Base-by-base conservation (phyloP, 2,329 filamentous ascomycete species). In the Ilyonectria destructans region DNA sequence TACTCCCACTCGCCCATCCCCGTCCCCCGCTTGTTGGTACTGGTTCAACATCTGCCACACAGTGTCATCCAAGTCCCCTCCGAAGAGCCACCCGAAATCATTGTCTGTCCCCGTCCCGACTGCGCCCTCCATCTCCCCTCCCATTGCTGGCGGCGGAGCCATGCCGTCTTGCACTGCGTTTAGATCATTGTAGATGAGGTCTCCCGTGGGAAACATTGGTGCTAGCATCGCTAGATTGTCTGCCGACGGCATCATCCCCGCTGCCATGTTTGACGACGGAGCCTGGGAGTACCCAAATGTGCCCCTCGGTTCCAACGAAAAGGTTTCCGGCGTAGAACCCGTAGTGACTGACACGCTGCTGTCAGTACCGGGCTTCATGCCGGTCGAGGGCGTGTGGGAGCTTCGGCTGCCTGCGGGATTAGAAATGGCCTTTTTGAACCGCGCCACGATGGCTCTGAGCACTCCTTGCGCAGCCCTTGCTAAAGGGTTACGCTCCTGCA, bases 21-120 rank as follows among this genome's bases (percentile, higher is more conserved):
- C 62, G 15, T 74, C 74, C 35, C 56, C 40, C n/a, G 56, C 65
- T 55, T 78, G 80, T 40, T 82, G 81, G 69, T 84, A 84, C 69
- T 84, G 85, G 73, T 89, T 89, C 72, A 89, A 75, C 65, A 89
- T 77, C 43, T 84, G 86, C 87, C 87, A 89, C 62, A 89, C 83
- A 51, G 86, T 89, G 71, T 88, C 87, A 55, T 83, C 82, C 78
- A 89, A 88, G 64, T 85, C 86, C 2, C 87, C 87, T 26, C 85
- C 87, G 78, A 89, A 89, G 67, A 86, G 83, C 85, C 85, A 87
- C n/a, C 67, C 26, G 10, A 71, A 63, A 67, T 69, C 67, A 67
- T 69, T 65, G 64, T 66, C 58, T 7, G 54, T 72, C 54, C 61
- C 67, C 26, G 55, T 60, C 65, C 35, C 65, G 35, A 37, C 57